Base-by-base conservation (phyloP, 1,284 basidiomycete species). In the Porogramme epimiltina region DNA sequence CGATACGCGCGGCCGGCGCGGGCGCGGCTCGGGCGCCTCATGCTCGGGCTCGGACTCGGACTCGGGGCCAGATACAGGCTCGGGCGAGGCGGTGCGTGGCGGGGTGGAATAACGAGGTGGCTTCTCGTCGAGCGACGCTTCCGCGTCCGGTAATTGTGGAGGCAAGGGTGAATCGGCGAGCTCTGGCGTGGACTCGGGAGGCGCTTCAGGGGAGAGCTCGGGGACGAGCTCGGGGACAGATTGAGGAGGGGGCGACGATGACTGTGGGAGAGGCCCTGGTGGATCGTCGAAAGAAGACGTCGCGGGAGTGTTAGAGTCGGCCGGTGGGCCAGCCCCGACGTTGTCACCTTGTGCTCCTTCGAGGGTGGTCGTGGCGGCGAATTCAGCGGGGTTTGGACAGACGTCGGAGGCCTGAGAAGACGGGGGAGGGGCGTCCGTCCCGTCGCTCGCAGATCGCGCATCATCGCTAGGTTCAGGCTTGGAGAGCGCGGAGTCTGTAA, bases 1-100 rank as follows among this genome's bases (percentile, higher is more conserved):
- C 13, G 76, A 69, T 9, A 77, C 48, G 0, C 70, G 67, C 0
- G 67, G 59, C 37, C 66, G 62, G 25, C 47, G 59, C 3, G 59
- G 55, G 26, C 49, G 40, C 24, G 47, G 23, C 26, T 51, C 49
- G 49, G 25, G 46, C n/a, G 13, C 8, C 5, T 37, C 34, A 16
- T 10, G 6, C 9, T 42, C 41, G 9, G 40, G 23, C 20, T 23
- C 22, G 18, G 40, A 13, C 19, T 23, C 19, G 22, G 40, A 6
- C 15, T 41, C n/a, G 19, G 20, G 39, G 10, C 49, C 45, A 15
- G 28, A 31, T 40, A 55, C 24, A 10, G 55, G 51, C 28, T 51
- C 48, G 39, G 52, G 49, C 15, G 61, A 54, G 4, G 54, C 37
- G 2, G 52, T 36, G 31, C 60, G 62, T 18, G n/a, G n/a, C n/a